Percentiles rank a stretch among this genome's conserved stretches.
Conservation (phyloP, 2,329 filamentous ascomycete genomes). For the Neofusicoccum ribis region DNA sequence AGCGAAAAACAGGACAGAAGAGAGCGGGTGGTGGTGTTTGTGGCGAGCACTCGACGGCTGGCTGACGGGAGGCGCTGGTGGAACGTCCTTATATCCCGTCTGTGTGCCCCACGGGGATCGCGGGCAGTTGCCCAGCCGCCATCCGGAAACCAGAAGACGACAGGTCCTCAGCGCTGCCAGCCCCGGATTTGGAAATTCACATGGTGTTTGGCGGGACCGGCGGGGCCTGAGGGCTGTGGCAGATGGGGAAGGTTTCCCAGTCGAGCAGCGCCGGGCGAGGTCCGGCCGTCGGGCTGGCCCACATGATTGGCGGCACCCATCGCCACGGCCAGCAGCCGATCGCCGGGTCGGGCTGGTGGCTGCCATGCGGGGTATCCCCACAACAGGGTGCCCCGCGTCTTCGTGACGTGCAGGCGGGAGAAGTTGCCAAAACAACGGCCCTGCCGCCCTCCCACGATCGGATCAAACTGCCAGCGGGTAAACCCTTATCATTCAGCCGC, state of each 20-base stretch:
- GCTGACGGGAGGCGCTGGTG: neutral
- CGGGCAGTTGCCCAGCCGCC: neutral
- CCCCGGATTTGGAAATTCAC: neutral
- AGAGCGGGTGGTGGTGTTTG: neutral
- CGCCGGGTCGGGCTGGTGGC: neutral
- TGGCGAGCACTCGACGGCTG: conserved; percentile 3
- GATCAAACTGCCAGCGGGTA: neutral
- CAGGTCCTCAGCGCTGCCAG: neutral
- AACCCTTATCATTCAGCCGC: neutral
- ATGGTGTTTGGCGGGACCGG: neutral
- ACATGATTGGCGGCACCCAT: neutral
- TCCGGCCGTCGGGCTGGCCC: neutral
- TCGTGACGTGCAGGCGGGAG: conserved; percentile 5
- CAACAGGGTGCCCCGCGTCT: conserved; percentile 1
- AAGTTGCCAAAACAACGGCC: neutral
- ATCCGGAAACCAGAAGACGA: neutral
- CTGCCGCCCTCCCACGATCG: neutral
- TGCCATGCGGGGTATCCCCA: conserved; percentile 4
- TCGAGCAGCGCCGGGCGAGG: neutral
- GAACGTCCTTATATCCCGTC: conserved; percentile 8
- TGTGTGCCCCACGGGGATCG: neutral
- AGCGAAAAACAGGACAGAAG: neutral
- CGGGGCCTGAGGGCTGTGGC: neutral
- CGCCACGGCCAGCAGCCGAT: neutral
- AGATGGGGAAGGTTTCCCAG: neutral